These are phyloP conservation scores for Strobilomyces echinocephalus DNA, from an alignment of 768 basidiomycete genomes.

Conservation along the genomic window DNA sequence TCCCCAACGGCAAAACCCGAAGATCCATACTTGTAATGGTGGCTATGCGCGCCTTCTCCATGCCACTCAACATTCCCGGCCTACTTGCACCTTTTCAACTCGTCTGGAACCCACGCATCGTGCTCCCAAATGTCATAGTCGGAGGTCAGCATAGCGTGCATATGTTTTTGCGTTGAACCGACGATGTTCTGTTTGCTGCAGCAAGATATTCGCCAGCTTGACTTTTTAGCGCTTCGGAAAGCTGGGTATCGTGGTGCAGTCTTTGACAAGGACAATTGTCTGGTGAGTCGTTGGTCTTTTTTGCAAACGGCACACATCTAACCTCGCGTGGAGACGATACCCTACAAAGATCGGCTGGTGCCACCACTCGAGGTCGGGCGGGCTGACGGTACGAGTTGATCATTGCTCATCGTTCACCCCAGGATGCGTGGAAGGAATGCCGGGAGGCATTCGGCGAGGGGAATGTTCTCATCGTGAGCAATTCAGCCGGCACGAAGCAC, in stretches of 20 bases:
- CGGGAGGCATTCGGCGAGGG: slow-evolving; percentile 66
- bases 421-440: slow-evolving; percentile 77
- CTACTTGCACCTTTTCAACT: slow-evolving; percentile 68
- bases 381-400: no score
- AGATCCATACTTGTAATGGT: not conserved
- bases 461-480: slow-evolving; percentile 88
- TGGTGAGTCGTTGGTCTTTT: slow-evolving; percentile 46
- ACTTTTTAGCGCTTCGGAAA: slow-evolving; percentile 65
- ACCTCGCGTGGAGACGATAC: slow-evolving; percentile 58
- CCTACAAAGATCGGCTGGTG: slow-evolving; percentile 69
- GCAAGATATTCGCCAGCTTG: slow-evolving; percentile 80
- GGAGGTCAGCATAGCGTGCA: slow-evolving; percentile 46
- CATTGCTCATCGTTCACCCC: not conserved
- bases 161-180: not conserved
- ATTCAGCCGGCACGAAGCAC: slow-evolving; percentile 81
- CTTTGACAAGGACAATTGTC: slow-evolving; percentile 97
- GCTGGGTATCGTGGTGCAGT: slow-evolving; percentile 87
- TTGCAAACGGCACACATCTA: not conserved
- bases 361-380: slow-evolving; percentile 65
- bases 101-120: slow-evolving; percentile 58
- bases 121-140: slow-evolving; percentile 60
- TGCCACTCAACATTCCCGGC: slow-evolving; percentile 76
- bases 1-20: not conserved
- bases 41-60: slow-evolving; percentile 18
- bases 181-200: slow-evolving; percentile 28